phyloP scores from a whole-genome alignment of 306 rosid species.

The Lathyrus oleraceus region DNA sequence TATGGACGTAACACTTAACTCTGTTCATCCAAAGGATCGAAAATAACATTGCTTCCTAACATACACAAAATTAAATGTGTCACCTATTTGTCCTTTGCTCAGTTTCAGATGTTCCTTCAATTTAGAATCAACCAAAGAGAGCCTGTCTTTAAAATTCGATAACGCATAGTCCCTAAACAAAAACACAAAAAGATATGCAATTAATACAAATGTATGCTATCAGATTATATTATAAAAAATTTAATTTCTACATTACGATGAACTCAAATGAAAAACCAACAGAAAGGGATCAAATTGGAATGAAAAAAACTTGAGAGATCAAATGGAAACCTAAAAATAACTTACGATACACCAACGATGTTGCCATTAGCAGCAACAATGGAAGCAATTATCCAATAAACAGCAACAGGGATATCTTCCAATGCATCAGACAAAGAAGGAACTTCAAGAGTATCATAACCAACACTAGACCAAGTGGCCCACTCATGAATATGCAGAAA shows the following conservation, averaged over 20 bases:
- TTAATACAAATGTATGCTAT: background rate
- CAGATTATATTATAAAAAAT: background rate
- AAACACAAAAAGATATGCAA: background rate
- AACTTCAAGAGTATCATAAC: slow-evolving; percentile 35
- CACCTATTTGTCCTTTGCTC: slow-evolving; percentile 37
- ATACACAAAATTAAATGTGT: background rate
- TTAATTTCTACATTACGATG: background rate
- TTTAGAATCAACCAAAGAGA: background rate
- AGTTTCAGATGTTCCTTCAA: slow-evolving; percentile 21
- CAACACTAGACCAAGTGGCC: slow-evolving; percentile 33
- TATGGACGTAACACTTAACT: background rate
- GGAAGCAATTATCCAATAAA: slow-evolving; percentile 36
- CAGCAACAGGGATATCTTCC: slow-evolving; percentile 39
- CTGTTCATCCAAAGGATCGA: background rate
- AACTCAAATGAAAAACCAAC: background rate
- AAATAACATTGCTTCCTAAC: background rate
- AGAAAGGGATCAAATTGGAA: background rate
- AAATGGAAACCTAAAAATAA: background rate
- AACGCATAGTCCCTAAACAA: slow-evolving; percentile 34
- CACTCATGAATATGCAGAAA: slow-evolving; percentile 42
- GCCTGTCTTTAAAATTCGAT: slow-evolving; percentile 28
- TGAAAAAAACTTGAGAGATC: background rate
- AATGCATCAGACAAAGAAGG: slow-evolving; percentile 38
- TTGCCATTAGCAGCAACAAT: slow-evolving; percentile 25
- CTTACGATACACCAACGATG: slow-evolving; percentile 35